Evolutionary conservation across 2,329 filamentous ascomycete species (phyloP).

Genomic region (Aspergillus pseudoglaucus): DNA sequence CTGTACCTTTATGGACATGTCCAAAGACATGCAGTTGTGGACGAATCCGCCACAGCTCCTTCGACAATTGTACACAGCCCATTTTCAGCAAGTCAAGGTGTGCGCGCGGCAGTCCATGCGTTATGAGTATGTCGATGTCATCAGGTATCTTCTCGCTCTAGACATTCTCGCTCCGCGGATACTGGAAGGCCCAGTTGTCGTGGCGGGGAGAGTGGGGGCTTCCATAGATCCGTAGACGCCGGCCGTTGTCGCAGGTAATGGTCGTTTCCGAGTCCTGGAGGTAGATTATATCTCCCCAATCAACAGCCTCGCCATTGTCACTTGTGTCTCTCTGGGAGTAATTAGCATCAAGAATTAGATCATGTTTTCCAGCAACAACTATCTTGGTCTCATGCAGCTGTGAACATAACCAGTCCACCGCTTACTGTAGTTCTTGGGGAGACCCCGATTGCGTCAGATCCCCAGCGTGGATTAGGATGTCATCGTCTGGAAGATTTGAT

Average conservation of each 20-base stretch:
- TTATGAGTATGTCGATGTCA: constrained; percentile 67
- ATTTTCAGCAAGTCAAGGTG: constrained; percentile 53
- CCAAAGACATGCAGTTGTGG: constrained; percentile 75
- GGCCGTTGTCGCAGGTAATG: constrained; percentile 52
- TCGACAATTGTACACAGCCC: constrained; percentile 61
- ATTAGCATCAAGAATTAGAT: constrained; percentile 65
- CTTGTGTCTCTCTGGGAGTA: constrained; percentile 36
- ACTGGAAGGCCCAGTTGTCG: constrained; percentile 72
- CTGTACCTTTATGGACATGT: constrained; percentile 68
- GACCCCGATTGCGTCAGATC: constrained; percentile 56
- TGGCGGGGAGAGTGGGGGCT: constrained; percentile 66
- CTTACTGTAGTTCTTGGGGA: constrained; percentile 60
- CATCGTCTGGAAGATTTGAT: constrained; percentile 20
- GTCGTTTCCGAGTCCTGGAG: constrained; percentile 59
- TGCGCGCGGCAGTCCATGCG: constrained; percentile 66
- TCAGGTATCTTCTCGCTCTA: constrained; percentile 63
- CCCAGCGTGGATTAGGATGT: constrained; percentile 39
- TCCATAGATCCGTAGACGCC: constrained; percentile 64
- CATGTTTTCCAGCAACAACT: constrained; percentile 77
- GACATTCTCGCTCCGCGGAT: constrained; percentile 52
- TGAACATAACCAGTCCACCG: constrained; percentile 67
- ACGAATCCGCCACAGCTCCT: constrained; percentile 55
- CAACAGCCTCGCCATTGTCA: constrained; percentile 40
- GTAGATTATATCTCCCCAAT: constrained; percentile 63
- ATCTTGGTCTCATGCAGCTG: constrained; percentile 70